Base-by-base conservation (phyloP, 371 early-diverging fungal genomes). In the Mortierella sp. region DNA sequence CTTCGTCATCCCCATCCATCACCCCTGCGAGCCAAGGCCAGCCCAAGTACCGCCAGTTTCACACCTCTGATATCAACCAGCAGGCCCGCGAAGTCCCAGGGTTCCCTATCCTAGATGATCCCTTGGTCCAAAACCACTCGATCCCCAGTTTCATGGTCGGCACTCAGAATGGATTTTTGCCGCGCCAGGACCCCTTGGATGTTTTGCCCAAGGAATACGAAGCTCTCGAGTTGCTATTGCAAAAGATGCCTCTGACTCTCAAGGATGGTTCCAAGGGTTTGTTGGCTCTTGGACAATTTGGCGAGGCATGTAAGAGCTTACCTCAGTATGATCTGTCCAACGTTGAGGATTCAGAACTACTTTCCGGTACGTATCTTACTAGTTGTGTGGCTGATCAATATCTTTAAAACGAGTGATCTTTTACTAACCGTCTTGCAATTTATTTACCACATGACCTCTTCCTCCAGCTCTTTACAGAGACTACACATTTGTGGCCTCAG, bases 401-500 rank as follows among this genome's bases (percentile, higher is more conserved):
- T 40, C 61, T 22, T 6, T 51, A 60, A 66, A 58, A 15, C 23
- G 49, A 65, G 49, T 12, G 35, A 45, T n/a, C 51, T 23, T 28
- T 7, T 19, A 28, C 55, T 42, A 53, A 53, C 55, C 57, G 22
- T 49, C 34, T 34, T 40, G 34, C 47, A 28, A 22, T 3, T 28
- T 13, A 4, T 64, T 59, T n/a, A n/a, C n/a, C 55, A 40, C 43
- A 31, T 43, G 35, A 45, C 42, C 60, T n/a, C 22, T 60, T 26
- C 22, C 28, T n/a, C n/a, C 66, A 82, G 96, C 95, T 5, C 85
- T 96, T 31, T 96, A 92, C 87, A 87, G 96, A 57, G 96, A 96
- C 85, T 94, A 94, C 72, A 93, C 95, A 4, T 94, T 95, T 74
- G 86, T 93, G 56, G 94, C 96, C 3, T 93, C 93, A 17, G 94